Conservation (phyloP, 352 stramenopile species). For the Phytophthora constricta region DNA sequence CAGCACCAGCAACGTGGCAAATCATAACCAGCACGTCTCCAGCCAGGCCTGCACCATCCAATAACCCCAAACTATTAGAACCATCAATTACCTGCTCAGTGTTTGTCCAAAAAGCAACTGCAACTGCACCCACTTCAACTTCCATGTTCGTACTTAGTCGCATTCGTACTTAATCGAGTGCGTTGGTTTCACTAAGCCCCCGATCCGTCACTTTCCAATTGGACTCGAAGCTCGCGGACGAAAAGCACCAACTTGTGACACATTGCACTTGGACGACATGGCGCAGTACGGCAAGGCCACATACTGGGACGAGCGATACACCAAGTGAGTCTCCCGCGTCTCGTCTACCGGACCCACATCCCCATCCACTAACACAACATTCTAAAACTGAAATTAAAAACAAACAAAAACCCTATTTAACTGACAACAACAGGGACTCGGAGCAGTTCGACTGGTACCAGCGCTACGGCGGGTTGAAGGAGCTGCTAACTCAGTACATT, state of each 20-base stretch:
- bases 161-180: neutral
- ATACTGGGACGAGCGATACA: conserved; percentile 96
- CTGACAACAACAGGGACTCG: conserved; percentile 68
- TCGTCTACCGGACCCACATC: neutral
- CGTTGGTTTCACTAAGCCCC: neutral
- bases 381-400: neutral
- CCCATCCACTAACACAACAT: neutral
- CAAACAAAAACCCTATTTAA: neutral
- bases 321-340: conserved; percentile 67
- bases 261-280: conserved; percentile 49
- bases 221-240: neutral
- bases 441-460: conserved; percentile 96
- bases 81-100: too few relatives aligned
- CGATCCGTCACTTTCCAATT: neutral
- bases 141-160: neutral
- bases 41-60: conserved; percentile 32
- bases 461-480: conserved; percentile 91
- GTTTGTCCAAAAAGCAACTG: too few relatives aligned
- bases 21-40: neutral
- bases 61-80: too few relatives aligned
- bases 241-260: neutral
- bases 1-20: conserved; percentile 1
- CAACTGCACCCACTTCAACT: neutral
- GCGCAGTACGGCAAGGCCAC: conserved; percentile 93
- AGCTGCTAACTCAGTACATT: conserved; percentile 91